Evolutionary conservation across 164 flowering plant genomes (phyloP), one percentile per base, ranked within the genome.

Genomic region (Magnolia officinalis): DNA sequence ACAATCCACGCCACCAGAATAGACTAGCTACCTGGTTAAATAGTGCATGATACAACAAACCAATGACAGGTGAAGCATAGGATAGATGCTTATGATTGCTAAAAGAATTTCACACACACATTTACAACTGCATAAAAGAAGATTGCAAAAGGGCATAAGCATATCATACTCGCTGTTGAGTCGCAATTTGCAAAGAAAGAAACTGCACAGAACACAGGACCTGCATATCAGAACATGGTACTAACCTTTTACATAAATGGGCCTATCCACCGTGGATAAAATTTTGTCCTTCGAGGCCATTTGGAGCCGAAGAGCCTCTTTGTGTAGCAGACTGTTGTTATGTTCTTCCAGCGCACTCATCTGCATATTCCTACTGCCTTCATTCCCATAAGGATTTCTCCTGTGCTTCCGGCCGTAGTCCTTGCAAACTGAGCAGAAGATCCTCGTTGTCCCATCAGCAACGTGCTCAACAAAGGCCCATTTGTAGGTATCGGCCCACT

Each of bases 261-360:
- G 96, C 73, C 90, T 93, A 67, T 96, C 99, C 70, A 83, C 90
- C 63, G 88, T 75, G 21, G 85, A 61, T 31, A 75, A 55, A 74
- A 90, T 82, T 86, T 94, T 96, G 81, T 96, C 98, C 79, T 96
- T 93, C 71, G 99, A 96, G 72, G 98, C 98, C 88, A 88, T 86
- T 76, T 94, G 99, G 20, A 96, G 97, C 58, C 98, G 91, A 74
- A 96, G 87, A 78, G 99, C 99, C 82, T 96, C 99, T 80, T 96
- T 96, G 84, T 96, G 99, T 77, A 96, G 97, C 82, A 96, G 81
- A 82, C 99, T 96, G 74, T 96, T 96, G 80, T 96, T 96, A 71
- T 96, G 99, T 77, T 96, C 99, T 83, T 96, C 99, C 20, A 96
- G 76, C 19, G 99, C 99, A 81, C 98, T 96, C 99, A 96, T 96